A percentile compares a stretch with the other conserved stretches of the same genome.
Evolutionary conservation across 495 filamentous ascomycete species (phyloP).

Genomic region (Ascobolus immersus): DNA sequence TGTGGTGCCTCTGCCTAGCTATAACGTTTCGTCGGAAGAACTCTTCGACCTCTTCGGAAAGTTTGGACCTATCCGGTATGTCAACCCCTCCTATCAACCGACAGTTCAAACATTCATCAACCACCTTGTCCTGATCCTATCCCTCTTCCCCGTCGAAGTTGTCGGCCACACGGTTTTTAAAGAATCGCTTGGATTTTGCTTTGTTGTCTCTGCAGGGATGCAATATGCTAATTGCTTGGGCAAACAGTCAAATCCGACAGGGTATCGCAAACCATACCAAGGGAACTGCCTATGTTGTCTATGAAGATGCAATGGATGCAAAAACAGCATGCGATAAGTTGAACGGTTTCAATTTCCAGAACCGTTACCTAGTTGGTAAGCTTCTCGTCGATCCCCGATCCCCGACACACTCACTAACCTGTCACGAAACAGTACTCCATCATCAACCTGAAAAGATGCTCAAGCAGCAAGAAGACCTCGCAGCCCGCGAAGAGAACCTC

Average conservation of each 20-base stretch:
- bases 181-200: too few species aligned
- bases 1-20: slow-evolving; percentile 27
- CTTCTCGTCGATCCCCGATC: slow-evolving; percentile 7
- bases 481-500: slow-evolving; percentile 83
- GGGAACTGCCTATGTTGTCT: slow-evolving; percentile 94
- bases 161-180: neutral
- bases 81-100: slow-evolving; percentile 5
- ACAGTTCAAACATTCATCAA: too few species aligned
- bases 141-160: slow-evolving; percentile 2
- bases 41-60: slow-evolving; percentile 88
- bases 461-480: slow-evolving; percentile 77
- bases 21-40: slow-evolving; percentile 84
- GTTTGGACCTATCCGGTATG: slow-evolving; percentile 79
- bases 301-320: slow-evolving; percentile 97
- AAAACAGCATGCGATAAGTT: slow-evolving; percentile 97
- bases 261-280: slow-evolving; percentile 94
- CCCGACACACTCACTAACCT: neutral
- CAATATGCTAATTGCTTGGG: slow-evolving; percentile 3
- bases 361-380: slow-evolving; percentile 95
- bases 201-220: slow-evolving; percentile 1
- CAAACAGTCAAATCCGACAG: slow-evolving; percentile 75
- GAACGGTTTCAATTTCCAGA: slow-evolving; percentile 99
- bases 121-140: neutral
- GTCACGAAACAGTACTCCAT: slow-evolving; percentile 46
- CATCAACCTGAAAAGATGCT: slow-evolving; percentile 97